Evolutionary conservation across 495 filamentous ascomycete species (phyloP).

Genomic region (Astrocystis sublimbata): DNA sequence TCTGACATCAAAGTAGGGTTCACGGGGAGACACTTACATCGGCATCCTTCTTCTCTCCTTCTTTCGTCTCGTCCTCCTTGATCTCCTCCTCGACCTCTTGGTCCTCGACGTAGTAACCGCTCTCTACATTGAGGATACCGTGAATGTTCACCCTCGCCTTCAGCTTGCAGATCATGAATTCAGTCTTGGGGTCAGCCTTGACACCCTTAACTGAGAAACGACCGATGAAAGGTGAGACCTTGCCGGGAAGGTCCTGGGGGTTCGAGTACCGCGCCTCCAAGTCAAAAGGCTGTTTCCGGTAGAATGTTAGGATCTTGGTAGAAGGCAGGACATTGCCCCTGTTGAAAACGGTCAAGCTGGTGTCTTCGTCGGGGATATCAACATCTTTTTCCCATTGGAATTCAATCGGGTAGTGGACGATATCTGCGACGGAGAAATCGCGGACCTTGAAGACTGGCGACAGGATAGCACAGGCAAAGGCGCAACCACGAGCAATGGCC

Average conservation of each 20-base stretch:
- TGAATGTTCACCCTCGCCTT: constrained; percentile 98
- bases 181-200: constrained; percentile 79
- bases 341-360: constrained; percentile 95
- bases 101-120: constrained; percentile 97
- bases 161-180: constrained; percentile 99
- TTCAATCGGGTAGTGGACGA: constrained; percentile 97
- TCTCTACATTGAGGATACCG: constrained; percentile 94
- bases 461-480: constrained; percentile 97
- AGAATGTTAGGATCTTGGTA: constrained; percentile 99
- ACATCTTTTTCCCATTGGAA: constrained; percentile 99
- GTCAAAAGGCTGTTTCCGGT: constrained; percentile 96
- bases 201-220: constrained; percentile 93
- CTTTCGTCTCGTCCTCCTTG: constrained; percentile 58
- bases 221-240: constrained; percentile 91
- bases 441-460: constrained; percentile 98
- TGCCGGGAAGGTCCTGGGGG: constrained; percentile 85
- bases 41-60: constrained; percentile 63
- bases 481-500: constrained; percentile 92
- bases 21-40: constrained; percentile 60
- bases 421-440: constrained; percentile 96
- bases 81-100: constrained; percentile 96
- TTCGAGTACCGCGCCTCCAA: constrained; percentile 92
- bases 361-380: constrained; percentile 98
- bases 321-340: constrained; percentile 97
- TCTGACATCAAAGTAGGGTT: not conserved